A percentile compares a stretch with the other conserved stretches of the same genome.
phyloP scores from a whole-genome alignment of 164 flowering plant genomes.

The Nymphaea thermarum region DNA sequence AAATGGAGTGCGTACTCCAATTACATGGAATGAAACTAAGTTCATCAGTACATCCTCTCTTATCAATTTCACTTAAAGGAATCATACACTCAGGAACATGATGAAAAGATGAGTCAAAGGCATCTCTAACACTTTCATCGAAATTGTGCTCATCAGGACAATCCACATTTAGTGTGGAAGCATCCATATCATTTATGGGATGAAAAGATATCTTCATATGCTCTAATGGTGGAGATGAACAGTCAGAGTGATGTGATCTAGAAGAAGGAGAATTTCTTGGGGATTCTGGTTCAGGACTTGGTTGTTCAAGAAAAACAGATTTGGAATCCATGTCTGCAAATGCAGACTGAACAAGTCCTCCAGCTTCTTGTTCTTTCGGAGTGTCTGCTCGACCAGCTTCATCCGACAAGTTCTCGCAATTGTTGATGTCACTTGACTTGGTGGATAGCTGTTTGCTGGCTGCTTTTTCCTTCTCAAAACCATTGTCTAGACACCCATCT shows the following conservation, averaged over 20 bases:
- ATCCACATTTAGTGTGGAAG: conserved; percentile 49
- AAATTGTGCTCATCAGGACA: conserved; percentile 40
- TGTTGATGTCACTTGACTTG: not conserved
- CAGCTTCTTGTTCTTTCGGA: not conserved
- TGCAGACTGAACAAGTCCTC: not conserved
- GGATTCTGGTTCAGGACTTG: conserved; percentile 11
- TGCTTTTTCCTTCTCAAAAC: not conserved
- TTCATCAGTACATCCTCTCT: not conserved
- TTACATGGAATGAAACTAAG: not conserved
- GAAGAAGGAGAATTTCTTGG: conserved; percentile 24
- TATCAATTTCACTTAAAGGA: conserved; percentile 23
- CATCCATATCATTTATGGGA: conserved; percentile 39
- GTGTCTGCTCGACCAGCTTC: not conserved
- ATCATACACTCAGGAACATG: conserved; percentile 49
- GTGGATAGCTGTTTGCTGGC: not conserved
- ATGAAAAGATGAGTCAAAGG: conserved; percentile 65
- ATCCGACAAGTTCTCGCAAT: not conserved
- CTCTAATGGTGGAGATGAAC: conserved; percentile 73
- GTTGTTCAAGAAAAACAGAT: not conserved
- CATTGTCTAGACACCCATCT: not conserved
- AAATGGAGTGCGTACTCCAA: not conserved
- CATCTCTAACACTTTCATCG: conserved; percentile 30
- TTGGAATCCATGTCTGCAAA: not conserved
- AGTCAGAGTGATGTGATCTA: not conserved
- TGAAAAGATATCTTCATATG: conserved; percentile 85